These are phyloP conservation scores for Penicillium riverlandense DNA, from an alignment of 495 filamentous ascomycete species.

Conservation along the genomic window DNA sequence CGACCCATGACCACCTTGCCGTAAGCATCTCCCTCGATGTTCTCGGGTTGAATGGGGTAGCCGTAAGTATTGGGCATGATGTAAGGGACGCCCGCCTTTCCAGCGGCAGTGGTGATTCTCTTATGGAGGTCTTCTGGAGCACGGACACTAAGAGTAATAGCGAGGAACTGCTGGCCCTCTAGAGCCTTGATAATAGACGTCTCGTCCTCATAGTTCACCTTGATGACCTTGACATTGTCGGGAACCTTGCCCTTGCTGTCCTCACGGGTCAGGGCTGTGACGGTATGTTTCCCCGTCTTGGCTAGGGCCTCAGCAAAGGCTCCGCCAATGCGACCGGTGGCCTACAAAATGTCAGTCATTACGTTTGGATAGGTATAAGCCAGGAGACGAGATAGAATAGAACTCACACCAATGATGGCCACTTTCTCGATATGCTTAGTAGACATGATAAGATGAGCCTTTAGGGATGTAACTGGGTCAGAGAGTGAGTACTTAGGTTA, in stretches of 20 bases:
- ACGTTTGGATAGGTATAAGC: background rate
- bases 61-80: slow-evolving; percentile 57
- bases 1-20: background rate
- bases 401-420: slow-evolving; percentile 12
- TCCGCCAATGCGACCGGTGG: slow-evolving; percentile 50
- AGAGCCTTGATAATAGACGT: slow-evolving; percentile 38
- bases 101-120: slow-evolving; percentile 52
- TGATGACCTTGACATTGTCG: slow-evolving; percentile 29
- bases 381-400: background rate
- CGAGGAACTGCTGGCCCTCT: slow-evolving; percentile 45
- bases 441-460: slow-evolving; percentile 1
- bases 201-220: slow-evolving; percentile 44
- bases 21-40: slow-evolving; percentile 17
- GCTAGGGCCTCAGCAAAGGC: slow-evolving; percentile 45
- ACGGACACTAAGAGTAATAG: slow-evolving; percentile 46
- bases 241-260: slow-evolving; percentile 34
- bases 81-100: slow-evolving; percentile 51
- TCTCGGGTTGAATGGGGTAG: slow-evolving; percentile 14
- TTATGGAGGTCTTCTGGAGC: slow-evolving; percentile 35
- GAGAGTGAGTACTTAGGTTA: no score
- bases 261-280: slow-evolving; percentile 47
- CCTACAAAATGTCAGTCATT: slow-evolving; percentile 28
- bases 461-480: no score
- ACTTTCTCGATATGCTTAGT: slow-evolving; percentile 4
- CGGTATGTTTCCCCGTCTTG: slow-evolving; percentile 38